phyloP scores from a whole-genome alignment of 768 basidiomycete genomes.

The Tricholomella constricta region DNA sequence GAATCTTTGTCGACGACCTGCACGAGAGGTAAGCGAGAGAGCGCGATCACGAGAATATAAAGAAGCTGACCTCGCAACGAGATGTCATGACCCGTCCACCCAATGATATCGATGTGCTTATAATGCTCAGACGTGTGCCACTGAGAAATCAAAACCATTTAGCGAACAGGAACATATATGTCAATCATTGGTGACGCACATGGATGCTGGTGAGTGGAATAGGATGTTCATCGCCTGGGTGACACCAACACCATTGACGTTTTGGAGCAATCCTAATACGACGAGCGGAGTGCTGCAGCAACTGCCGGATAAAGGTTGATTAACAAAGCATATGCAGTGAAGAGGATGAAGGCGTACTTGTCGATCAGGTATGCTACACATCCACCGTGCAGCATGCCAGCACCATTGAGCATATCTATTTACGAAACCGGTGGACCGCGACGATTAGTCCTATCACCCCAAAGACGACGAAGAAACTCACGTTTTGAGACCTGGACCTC shows the following conservation, averaged over 20 bases:
- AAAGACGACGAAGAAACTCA: conserved; percentile 30
- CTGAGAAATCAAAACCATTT: conserved; percentile 31
- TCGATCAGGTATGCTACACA: conserved; percentile 75
- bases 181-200: conserved; percentile 40
- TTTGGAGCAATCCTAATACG: conserved; percentile 60
- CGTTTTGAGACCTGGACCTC: conserved; percentile 67
- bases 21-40: neutral
- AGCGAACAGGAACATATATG: conserved; percentile 3
- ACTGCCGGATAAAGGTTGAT: conserved; percentile 28
- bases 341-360: conserved; percentile 44
- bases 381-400: conserved; percentile 77
- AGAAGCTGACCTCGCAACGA: conserved; percentile 60
- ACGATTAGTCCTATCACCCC: conserved; percentile 4
- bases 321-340: neutral
- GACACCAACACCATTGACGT: conserved; percentile 71
- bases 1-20: conserved; percentile 62
- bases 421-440: neutral
- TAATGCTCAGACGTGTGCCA: conserved; percentile 58
- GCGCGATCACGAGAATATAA: conserved; percentile 5
- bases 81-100: conserved; percentile 73
- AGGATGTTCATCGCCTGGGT: conserved; percentile 70
- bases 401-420: conserved; percentile 73
- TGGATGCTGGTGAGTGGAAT: conserved; percentile 68
- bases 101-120: conserved; percentile 65
- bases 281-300: conserved; percentile 72